Evolutionary conservation across 164 flowering plant genomes (phyloP), one percentile per base, ranked within the genome.

Genomic region (Vitis rotundifolia): DNA sequence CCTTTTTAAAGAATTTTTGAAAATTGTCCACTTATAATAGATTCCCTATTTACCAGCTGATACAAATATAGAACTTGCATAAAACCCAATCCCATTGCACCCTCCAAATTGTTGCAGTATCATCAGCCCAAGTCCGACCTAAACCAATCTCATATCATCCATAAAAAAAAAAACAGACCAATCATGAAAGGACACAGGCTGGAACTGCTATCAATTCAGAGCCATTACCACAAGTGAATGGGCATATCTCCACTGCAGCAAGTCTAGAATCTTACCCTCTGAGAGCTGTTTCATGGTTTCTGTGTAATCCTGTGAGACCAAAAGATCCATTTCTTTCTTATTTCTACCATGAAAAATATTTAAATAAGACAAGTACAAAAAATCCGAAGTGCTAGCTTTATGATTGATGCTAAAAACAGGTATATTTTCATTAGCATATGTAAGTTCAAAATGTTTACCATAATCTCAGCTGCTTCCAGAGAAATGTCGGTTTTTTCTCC

Each of bases 111-210:
- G 87, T 68, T 85, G 87, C 63, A 91, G 70, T 26, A 81, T 74
- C 93, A 93, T 87, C 60, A 93, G 76, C 49, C 97, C 94, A 68
- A 88, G 81, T 53, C 91, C 91, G 70, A 91, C 83, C 94, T 91
- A 63, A 50, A 22, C 26, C 44, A 37, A 37, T 37, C 7, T 37
- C 0, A 0, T 37, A 6, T 37, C 7, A 37, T 72, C 65, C 13
- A 74, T 22, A 53, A 11, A n/a, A 16, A 11, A n/a, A 16, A 10
- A 16, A 13, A 31, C 16, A 69, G 1, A 57, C 22, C n/a, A 22
- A 49, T 7, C 9, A 16, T 9, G 11, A 18, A 61, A 53, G 58
- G 5, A 16, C 14, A n/a, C 18, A 18, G 16, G 12, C 63, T 19
- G 18, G 14, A 37, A 22, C 26, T 22, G 26, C 26, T 22, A 22